These are phyloP conservation scores for Aegle marmelos DNA, from an alignment of 345 rosid genomes.

Conservation along the genomic window DNA sequence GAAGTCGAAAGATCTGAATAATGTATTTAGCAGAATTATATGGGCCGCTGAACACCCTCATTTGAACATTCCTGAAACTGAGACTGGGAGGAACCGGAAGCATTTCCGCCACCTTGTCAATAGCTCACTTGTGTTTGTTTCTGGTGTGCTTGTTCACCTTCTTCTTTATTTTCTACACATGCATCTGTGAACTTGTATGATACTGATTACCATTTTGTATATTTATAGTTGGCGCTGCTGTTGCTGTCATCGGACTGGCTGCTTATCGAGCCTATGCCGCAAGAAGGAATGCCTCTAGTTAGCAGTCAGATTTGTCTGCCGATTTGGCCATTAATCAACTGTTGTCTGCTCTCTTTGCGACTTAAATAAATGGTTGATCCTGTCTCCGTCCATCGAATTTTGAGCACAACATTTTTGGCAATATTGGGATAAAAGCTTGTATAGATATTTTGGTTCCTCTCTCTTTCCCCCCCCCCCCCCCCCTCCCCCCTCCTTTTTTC, in stretches of 20 bases:
- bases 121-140: conserved; percentile 66
- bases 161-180: background rate
- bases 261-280: conserved; percentile 64
- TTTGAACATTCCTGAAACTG: conserved; percentile 73
- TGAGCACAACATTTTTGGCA: background rate
- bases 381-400: conserved; percentile 11
- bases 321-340: background rate
- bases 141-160: conserved; percentile 37
- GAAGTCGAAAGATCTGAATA: conserved; percentile 48
- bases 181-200: background rate
- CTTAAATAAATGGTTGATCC: conserved; percentile 11
- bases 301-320: conserved; percentile 8
- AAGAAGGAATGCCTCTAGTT: conserved; percentile 49
- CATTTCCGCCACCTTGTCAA: conserved; percentile 47
- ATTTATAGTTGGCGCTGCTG: conserved; percentile 60
- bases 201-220: background rate
- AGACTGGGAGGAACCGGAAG: conserved; percentile 58
- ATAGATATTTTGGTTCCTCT: background rate
- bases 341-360: conserved; percentile 9
- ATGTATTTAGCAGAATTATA: conserved; percentile 50
- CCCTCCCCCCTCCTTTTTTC: too few species aligned
- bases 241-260: conserved; percentile 55
- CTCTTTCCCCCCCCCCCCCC: too few species aligned
- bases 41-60: conserved; percentile 68
- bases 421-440: background rate